A percentile compares a stretch with the other conserved stretches of the same genome.
phyloP scores from a whole-genome alignment of 495 filamentous ascomycete species.

The Cudoniella acicularis region DNA sequence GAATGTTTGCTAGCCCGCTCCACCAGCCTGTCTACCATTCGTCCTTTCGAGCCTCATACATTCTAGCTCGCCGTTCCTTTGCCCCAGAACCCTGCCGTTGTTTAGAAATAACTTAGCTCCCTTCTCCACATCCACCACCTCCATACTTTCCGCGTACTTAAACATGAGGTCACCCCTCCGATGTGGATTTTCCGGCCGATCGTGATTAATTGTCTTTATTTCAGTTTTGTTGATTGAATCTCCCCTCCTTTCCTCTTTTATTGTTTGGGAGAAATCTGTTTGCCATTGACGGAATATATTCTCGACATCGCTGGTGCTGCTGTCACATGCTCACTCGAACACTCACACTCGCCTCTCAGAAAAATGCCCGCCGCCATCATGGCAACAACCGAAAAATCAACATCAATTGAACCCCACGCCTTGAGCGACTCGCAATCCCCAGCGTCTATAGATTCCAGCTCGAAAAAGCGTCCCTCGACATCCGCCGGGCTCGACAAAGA shows the following conservation, averaged over 20 bases:
- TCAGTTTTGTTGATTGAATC: neutral
- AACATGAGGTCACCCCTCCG: conserved; percentile 7
- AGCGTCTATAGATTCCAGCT: neutral
- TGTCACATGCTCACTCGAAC: neutral
- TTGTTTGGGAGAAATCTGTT: neutral
- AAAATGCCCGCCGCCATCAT: conserved; percentile 1
- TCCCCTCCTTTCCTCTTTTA: neutral
- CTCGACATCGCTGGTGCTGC: neutral
- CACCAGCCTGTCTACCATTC: conserved; percentile 3
- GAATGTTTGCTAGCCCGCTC: conserved; percentile 43
- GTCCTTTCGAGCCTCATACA: conserved; percentile 4
- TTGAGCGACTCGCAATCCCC: conserved; percentile 13
- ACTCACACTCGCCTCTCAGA: neutral
- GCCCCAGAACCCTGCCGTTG: neutral
- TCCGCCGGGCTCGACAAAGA: conserved; percentile 9
- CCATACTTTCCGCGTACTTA: conserved; percentile 10
- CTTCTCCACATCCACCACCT: conserved; percentile 7
- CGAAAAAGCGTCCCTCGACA: conserved; percentile 7
- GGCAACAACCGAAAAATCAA: neutral
- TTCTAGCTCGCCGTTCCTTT: conserved; percentile 9
- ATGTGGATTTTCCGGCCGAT: conserved; percentile 3
- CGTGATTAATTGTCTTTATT: neutral
- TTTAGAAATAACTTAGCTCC: conserved; percentile 2
- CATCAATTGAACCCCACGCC: conserved; percentile 1
- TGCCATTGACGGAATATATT: neutral